Evolutionary conservation across 768 basidiomycete species (phyloP).

Genomic region (Kondoa subrosea): DNA sequence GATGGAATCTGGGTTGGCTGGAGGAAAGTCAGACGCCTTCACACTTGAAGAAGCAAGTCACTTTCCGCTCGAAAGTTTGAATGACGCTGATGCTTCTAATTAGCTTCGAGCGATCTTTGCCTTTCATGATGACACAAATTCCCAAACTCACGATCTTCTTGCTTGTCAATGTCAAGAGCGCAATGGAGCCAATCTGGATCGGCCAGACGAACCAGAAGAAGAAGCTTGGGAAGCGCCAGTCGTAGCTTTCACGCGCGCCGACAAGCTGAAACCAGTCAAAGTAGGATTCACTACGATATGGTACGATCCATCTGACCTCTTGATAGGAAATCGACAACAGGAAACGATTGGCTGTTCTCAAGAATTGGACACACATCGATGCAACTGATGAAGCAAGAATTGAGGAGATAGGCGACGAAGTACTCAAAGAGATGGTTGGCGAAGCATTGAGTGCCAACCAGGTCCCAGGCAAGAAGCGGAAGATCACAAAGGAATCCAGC

Average conservation of each 20-base stretch:
- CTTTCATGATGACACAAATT: conserved; percentile 57
- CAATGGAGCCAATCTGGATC: neutral
- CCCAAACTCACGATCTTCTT: conserved; percentile 84
- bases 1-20: conserved; percentile 33
- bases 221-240: neutral
- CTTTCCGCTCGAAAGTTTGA: conserved; percentile 37
- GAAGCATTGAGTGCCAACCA: conserved; percentile 17
- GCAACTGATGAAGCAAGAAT: conserved; percentile 33
- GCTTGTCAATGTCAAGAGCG: conserved; percentile 48
- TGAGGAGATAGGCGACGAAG: conserved; percentile 47
- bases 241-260: neutral
- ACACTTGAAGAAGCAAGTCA: conserved; percentile 46
- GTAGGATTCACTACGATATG: conserved; percentile 2
- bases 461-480: neutral
- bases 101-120: conserved; percentile 85
- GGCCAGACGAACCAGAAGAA: neutral
- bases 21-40: conserved; percentile 63
- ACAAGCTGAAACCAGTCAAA: neutral
- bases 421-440: conserved; percentile 43
- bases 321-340: conserved; percentile 30
- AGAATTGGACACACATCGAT: conserved; percentile 69
- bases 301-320: neutral
- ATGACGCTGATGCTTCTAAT: conserved; percentile 5
- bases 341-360: conserved; percentile 48
- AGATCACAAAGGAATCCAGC: neutral